These are phyloP conservation scores for Aspergillus diversus DNA, from an alignment of 495 filamentous ascomycete genomes.

Conservation along the genomic window DNA sequence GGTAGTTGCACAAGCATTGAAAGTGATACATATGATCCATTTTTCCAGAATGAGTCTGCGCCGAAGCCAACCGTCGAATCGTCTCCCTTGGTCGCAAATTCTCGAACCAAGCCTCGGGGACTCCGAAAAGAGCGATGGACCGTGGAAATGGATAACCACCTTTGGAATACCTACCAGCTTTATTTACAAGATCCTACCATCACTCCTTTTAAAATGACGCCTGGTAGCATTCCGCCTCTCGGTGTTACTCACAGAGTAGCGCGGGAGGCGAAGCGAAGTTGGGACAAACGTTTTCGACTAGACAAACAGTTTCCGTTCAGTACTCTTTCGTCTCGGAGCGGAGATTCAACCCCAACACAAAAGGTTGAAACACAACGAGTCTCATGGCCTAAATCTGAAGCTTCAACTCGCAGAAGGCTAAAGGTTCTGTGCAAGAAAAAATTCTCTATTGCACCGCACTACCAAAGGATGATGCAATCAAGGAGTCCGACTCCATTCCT, in stretches of 20 bases:
- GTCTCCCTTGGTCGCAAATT: slow-evolving; percentile 36
- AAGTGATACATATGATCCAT: slow-evolving; percentile 60
- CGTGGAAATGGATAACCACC: slow-evolving; percentile 85
- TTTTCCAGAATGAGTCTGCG: slow-evolving; percentile 50
- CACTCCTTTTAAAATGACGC: slow-evolving; percentile 90
- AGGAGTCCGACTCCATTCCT: slow-evolving; percentile 74
- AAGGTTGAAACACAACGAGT: slow-evolving; percentile 33
- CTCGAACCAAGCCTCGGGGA: slow-evolving; percentile 26
- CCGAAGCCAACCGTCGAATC: slow-evolving; percentile 40
- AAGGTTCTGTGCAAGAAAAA: slow-evolving; percentile 80
- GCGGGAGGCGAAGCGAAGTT: slow-evolving; percentile 79
- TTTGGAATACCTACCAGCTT: slow-evolving; percentile 87
- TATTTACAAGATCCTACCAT: slow-evolving; percentile 92
- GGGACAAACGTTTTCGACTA: slow-evolving; percentile 54
- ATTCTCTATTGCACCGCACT: slow-evolving; percentile 67
- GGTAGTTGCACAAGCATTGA: slow-evolving; percentile 73
- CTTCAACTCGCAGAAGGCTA: slow-evolving; percentile 79
- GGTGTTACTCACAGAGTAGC: slow-evolving; percentile 90
- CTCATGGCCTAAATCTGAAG: slow-evolving; percentile 81
- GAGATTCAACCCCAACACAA: slow-evolving; percentile 65
- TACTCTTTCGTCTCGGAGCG: slow-evolving; percentile 49
- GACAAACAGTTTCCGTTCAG: slow-evolving; percentile 35
- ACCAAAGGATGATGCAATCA: slow-evolving; percentile 71
- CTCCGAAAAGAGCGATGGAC: slow-evolving; percentile 64
- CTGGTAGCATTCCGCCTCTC: slow-evolving; percentile 82